A percentile compares a stretch with the other conserved stretches of the same genome.
Evolutionary conservation across 345 rosid species (phyloP).

Genomic region (Pseudoturritis turrita): DNA sequence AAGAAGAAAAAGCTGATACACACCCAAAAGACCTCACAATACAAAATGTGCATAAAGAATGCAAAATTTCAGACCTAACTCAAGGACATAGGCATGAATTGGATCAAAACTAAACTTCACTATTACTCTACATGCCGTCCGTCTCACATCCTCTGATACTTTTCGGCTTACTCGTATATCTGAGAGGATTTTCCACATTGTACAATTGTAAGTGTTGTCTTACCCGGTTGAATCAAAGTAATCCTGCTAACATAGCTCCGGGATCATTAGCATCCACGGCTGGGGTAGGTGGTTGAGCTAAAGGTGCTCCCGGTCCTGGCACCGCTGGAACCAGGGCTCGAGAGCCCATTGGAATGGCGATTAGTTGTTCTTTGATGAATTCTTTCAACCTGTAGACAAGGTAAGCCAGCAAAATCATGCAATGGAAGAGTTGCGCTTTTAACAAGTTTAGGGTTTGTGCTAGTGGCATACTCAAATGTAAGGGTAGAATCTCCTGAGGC

Average conservation of each 20-base stretch:
- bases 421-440: not conserved
- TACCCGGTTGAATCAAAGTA: slow-evolving; percentile 42
- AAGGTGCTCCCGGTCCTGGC: slow-evolving; percentile 35
- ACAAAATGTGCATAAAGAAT: slow-evolving; percentile 18
- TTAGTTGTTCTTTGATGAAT: slow-evolving; percentile 80
- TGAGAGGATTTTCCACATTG: not conserved
- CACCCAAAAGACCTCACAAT: not conserved
- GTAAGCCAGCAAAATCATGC: slow-evolving; percentile 10
- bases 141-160: not conserved
- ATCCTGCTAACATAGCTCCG: slow-evolving; percentile 81
- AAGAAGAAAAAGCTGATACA: not conserved
- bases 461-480: slow-evolving; percentile 74
- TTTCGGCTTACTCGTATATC: not conserved
- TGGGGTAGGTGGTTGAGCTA: slow-evolving; percentile 45
- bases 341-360: slow-evolving; percentile 49
- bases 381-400: slow-evolving; percentile 75
- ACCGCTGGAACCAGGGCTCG: slow-evolving; percentile 38
- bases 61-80: slow-evolving; percentile 4
- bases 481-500: slow-evolving; percentile 85
- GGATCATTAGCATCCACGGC: slow-evolving; percentile 59
- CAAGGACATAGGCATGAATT: not conserved
- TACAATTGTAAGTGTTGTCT: slow-evolving; percentile 6
- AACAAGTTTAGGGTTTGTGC: not conserved
- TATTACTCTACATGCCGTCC: not conserved
- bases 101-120: not conserved